A percentile compares a stretch with the other conserved stretches of the same genome.
These are phyloP conservation scores for Trichosporon sp. DNA, from an alignment of 1,284 basidiomycete genomes.

Conservation along the genomic window DNA sequence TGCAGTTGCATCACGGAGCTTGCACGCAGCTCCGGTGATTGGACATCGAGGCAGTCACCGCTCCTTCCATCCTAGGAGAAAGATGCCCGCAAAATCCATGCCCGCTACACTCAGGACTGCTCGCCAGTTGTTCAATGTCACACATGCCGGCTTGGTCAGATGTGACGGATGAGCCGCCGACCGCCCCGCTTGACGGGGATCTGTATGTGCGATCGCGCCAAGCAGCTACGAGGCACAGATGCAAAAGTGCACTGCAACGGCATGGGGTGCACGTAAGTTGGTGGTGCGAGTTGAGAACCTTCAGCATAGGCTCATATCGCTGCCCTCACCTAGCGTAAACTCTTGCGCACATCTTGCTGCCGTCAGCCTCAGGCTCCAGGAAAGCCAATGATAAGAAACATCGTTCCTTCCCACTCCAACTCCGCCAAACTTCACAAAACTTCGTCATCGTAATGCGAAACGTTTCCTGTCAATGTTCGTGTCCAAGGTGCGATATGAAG, in stretches of 20 bases:
- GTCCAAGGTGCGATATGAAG: background rate
- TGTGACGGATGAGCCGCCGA: too few relatives aligned
- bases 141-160: too few relatives aligned
- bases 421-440: background rate
- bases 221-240: background rate
- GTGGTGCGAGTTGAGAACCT: slow-evolving; percentile 3
- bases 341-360: background rate
- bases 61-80: background rate
- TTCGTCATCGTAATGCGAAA: background rate
- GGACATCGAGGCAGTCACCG: background rate
- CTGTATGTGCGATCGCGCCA: background rate
- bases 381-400: background rate
- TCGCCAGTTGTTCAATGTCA: too few relatives aligned
- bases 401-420: background rate
- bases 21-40: background rate
- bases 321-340: background rate
- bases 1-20: background rate
- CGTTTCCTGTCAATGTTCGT: background rate
- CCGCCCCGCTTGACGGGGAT: too few relatives aligned
- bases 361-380: background rate
- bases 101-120: background rate
- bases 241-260: background rate
- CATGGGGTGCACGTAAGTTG: background rate
- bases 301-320: background rate
- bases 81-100: too few relatives aligned